Conservation (phyloP, 495 filamentous ascomycete species). For the Pyronema domesticum region DNA sequence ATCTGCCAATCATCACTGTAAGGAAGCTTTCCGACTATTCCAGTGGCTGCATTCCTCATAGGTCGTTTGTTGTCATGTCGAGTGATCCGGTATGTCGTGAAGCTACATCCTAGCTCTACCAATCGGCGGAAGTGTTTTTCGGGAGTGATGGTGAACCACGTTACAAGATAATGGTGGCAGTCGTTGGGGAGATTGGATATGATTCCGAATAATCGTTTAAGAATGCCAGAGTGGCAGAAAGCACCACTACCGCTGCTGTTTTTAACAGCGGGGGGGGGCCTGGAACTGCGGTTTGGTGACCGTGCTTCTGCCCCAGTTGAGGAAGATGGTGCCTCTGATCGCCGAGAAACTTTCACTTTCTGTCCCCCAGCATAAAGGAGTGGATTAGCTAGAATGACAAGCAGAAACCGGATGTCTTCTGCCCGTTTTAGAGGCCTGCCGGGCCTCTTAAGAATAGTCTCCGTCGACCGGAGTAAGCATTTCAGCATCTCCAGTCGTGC, state of each 20-base stretch:
- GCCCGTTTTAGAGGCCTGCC: conserved; percentile 50
- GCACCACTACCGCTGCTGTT: conserved; percentile 22
- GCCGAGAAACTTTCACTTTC: conserved; percentile 5
- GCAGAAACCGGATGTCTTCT: conserved; percentile 57
- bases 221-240: conserved; percentile 57
- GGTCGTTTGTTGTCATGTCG: conserved; percentile 47
- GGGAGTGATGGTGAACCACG: conserved; percentile 64
- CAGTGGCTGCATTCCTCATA: not conserved
- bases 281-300: not conserved
- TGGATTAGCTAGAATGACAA: conserved; percentile 76
- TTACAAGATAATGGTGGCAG: conserved; percentile 68
- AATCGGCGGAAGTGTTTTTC: conserved; percentile 47
- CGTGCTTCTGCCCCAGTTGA: not conserved
- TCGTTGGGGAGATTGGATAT: conserved; percentile 56
- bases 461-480: conserved; percentile 62
- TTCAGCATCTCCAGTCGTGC: conserved; percentile 50
- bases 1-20: conserved; percentile 90
- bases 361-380: conserved; percentile 36
- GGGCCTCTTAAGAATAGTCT: conserved; percentile 72
- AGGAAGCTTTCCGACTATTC: conserved; percentile 31
- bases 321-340: conserved; percentile 4
- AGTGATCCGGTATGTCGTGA: conserved; percentile 64
- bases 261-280: not conserved
- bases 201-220: conserved; percentile 72
- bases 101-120: conserved; percentile 60